Evolutionary conservation across 1,284 basidiomycete genomes (phyloP), one percentile per base, ranked within the genome.

Genomic region (Anthracocystis walkeri): DNA sequence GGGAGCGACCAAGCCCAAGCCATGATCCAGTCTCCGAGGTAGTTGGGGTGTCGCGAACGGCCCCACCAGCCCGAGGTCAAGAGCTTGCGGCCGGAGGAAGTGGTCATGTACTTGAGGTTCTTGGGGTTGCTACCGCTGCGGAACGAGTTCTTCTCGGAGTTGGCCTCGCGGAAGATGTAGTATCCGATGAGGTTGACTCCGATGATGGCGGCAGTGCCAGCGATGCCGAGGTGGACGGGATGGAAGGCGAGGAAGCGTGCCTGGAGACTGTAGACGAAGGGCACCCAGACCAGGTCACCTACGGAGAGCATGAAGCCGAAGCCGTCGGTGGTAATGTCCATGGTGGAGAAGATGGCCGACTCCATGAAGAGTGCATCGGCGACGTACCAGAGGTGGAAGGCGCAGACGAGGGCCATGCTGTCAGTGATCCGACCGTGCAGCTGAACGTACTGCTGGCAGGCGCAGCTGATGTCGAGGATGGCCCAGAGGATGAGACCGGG

Each of bases 21-120:
- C 94, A 96, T 96, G 74, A 95, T 86, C 68, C 93, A 87, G 83
- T 95, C 94, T 46, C 93, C 94, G 53, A 87, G 76, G 61, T 87
- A 87, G 78, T 87, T 87, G 29, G 97, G 97, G 86, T 99, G 97
- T 52, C 93, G 90, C 2, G 92, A 96, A 44, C 89, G 86, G 18
- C 95, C 96, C 97, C 97, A 99, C 97, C 96, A 99, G 11, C 97
- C 97, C 11, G 92, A 93, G 21, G 91, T 97, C 48, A 99, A 88
- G 40, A 99, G 89, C 85, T 94, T 96, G 6, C 93, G 92, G 12
- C 97, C 97, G 14, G 90, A 89, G 75, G 91, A 89, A 1, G 96
- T 99, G 58, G 90, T 89, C 87, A 99, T 91, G 85, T 88, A 97
- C 77, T 90, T 87, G 21, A 98, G 87, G 85, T 94, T 93, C 88